A percentile compares a stretch with the other conserved stretches of the same genome.
Evolutionary conservation across 345 rosid species (phyloP).

Genomic region (Brassica carinata): DNA sequence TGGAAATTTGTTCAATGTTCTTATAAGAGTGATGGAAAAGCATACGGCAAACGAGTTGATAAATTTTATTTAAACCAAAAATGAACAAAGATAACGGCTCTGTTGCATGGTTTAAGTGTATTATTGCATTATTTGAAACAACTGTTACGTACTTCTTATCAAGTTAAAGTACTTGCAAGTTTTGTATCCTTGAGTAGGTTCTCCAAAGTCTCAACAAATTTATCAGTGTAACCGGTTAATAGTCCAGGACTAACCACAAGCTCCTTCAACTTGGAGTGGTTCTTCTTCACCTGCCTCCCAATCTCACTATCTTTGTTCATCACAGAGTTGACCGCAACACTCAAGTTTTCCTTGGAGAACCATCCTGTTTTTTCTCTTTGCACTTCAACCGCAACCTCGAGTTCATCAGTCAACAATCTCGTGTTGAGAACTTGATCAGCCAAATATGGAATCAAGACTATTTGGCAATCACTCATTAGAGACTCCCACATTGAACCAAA

Average conservation of each 20-base stretch:
- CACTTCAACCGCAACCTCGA: conserved; percentile 49
- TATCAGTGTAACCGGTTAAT: conserved; percentile 4
- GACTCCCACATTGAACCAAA: conserved; percentile 54
- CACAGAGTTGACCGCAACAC: conserved; percentile 34
- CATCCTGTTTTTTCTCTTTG: conserved; percentile 39
- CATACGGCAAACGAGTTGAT: not conserved
- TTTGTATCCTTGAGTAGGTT: conserved; percentile 8
- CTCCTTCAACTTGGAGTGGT: conserved; percentile 38
- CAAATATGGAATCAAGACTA: conserved; percentile 47
- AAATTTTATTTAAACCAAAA: not conserved
- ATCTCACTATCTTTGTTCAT: conserved; percentile 39
- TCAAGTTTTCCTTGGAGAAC: conserved; percentile 40
- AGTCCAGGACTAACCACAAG: conserved; percentile 12
- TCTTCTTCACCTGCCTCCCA: conserved; percentile 17
- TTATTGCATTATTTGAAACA: not conserved
- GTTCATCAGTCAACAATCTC: conserved; percentile 46
- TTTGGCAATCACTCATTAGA: conserved; percentile 43
- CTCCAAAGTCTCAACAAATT: conserved; percentile 11
- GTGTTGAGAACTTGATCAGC: conserved; percentile 50
- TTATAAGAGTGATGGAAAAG: not conserved
- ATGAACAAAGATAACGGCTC: not conserved
- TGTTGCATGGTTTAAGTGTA: not conserved
- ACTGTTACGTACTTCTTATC: not conserved
- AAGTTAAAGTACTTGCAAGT: not conserved
- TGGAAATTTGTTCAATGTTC: not conserved